Percentiles rank a stretch among this genome's conserved stretches.
These are phyloP conservation scores for Carex cristatella DNA, from an alignment of 176 grass and related monocot genomes.

Conservation along the genomic window DNA sequence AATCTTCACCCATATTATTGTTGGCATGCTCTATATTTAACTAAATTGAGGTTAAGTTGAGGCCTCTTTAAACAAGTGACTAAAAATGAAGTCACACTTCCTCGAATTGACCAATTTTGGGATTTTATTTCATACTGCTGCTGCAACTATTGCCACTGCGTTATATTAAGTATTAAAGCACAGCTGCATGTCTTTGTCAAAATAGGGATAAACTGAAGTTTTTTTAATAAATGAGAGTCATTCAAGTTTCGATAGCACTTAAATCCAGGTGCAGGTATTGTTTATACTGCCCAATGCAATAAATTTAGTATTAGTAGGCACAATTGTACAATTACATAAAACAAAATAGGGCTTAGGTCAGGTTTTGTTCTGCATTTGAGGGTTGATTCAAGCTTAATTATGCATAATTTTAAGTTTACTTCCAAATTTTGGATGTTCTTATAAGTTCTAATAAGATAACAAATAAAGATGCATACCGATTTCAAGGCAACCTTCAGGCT, in stretches of 20 bases:
- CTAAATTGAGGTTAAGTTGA: not conserved
- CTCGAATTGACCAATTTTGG: not conserved
- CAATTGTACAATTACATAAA: not conserved
- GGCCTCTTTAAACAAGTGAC: not conserved
- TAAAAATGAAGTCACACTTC: not conserved
- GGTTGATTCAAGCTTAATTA: not conserved
- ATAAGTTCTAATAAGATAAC: not conserved
- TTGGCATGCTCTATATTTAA: not conserved
- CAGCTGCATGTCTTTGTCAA: not conserved
- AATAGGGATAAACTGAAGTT: conserved; percentile 9
- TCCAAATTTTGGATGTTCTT: not conserved
- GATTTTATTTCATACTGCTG: not conserved
- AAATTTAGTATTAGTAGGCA: not conserved
- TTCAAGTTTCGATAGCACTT: not conserved
- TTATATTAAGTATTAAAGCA: conserved; percentile 19
- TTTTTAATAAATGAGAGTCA: not conserved
- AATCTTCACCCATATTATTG: not conserved
- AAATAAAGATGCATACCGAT: conserved; percentile 59
- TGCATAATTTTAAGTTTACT: not conserved
- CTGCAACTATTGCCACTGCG: not conserved
- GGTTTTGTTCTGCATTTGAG: not conserved
- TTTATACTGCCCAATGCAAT: not conserved
- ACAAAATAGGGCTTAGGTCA: not conserved
- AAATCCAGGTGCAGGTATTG: not conserved
- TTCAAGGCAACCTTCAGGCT: conserved; percentile 80